A percentile compares a stretch with the other conserved stretches of the same genome.
Evolutionary conservation across 805 yeast species (phyloP).

Genomic region (Nakazawaea wyomingensis): DNA sequence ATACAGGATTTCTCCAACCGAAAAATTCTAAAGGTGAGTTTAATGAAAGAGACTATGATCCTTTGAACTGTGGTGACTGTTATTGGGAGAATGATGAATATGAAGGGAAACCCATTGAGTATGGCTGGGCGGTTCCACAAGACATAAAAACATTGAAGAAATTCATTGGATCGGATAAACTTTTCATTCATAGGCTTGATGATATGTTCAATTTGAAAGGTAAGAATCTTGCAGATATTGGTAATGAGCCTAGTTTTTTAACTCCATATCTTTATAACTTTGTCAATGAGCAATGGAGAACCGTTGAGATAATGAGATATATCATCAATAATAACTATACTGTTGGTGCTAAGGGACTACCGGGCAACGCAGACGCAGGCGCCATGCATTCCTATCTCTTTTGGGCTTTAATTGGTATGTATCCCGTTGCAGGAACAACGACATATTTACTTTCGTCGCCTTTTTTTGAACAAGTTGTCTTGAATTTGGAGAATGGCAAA

Average conservation of each 20-base stretch:
- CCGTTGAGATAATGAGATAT: conserved; percentile 27
- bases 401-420: conserved; percentile 29
- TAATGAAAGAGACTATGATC: conserved; percentile 23
- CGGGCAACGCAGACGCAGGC: conserved; percentile 34
- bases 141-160: conserved; percentile 25
- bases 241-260: conserved; percentile 33
- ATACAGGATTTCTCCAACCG: conserved; percentile 31
- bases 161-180: conserved; percentile 24
- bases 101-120: conserved; percentile 30
- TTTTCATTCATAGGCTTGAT: conserved; percentile 26
- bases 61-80: conserved; percentile 28
- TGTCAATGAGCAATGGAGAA: conserved; percentile 24
- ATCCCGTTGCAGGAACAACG: conserved; percentile 32
- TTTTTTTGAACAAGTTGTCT: conserved; percentile 20
- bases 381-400: conserved; percentile 34
- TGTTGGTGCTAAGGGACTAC: conserved; percentile 25
- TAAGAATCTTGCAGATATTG: conserved; percentile 26
- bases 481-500: conserved; percentile 23
- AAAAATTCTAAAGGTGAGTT: conserved; percentile 26
- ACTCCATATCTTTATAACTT: conserved; percentile 31
- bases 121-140: conserved; percentile 32
- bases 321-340: conserved; percentile 24
- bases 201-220: conserved; percentile 31
- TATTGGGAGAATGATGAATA: conserved; percentile 31
- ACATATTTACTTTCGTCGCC: conserved; percentile 29